These are phyloP conservation scores for Paecilomyces dactylethromorphus DNA, from an alignment of 2,329 filamentous ascomycete genomes.

Conservation along the genomic window DNA sequence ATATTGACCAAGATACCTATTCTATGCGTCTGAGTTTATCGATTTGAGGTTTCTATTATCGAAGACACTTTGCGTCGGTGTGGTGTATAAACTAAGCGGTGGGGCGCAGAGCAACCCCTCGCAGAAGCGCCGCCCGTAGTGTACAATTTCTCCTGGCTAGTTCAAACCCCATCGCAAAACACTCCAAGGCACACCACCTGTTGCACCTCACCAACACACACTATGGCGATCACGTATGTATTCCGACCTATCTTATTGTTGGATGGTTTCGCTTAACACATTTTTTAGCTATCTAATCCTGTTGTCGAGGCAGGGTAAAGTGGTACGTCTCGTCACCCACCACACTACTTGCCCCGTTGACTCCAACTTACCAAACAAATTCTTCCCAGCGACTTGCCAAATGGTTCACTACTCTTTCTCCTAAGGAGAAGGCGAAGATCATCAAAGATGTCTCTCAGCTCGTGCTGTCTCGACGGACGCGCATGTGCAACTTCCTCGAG, in stretches of 20 bases:
- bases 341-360: conserved; percentile 16
- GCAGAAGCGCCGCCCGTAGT: neutral
- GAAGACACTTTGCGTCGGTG: neutral
- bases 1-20: neutral
- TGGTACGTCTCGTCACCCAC: conserved; percentile 61
- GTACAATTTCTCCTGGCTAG: neutral
- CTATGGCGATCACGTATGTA: conserved; percentile 31
- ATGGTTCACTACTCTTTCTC: conserved; percentile 97
- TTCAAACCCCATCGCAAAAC: neutral
- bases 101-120: neutral
- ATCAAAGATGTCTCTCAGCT: conserved; percentile 99
- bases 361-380: conserved; percentile 22
- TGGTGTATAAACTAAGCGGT: neutral
- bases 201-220: conserved; percentile 2
- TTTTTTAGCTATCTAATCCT: conserved; percentile 84
- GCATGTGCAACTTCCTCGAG: conserved; percentile 99
- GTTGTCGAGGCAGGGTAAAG: conserved; percentile 97
- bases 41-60: neutral
- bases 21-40: neutral
- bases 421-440: conserved; percentile 98
- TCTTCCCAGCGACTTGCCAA: conserved; percentile 80
- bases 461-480: conserved; percentile 86
- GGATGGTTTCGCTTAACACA: conserved; percentile 11
- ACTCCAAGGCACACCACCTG: neutral
- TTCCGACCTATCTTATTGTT: neutral